phyloP scores from a whole-genome alignment of 352 stramenopile genomes.

The Globisporangium abappressorium region DNA sequence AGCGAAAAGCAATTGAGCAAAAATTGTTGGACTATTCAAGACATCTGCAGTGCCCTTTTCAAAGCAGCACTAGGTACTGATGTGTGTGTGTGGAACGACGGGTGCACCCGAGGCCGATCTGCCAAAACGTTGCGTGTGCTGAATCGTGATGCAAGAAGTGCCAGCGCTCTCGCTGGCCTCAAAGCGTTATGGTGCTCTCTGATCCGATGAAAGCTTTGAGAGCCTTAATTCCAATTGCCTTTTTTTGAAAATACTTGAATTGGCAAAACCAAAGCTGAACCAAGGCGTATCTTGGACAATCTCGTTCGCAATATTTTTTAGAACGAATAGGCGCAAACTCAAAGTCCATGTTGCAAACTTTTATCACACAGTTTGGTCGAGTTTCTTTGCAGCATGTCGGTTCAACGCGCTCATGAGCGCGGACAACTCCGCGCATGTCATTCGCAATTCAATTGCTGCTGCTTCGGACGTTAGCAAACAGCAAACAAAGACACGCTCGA shows the following conservation, averaged over 20 bases:
- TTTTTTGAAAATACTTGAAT: background rate
- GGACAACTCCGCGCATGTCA: background rate
- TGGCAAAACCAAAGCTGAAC: background rate
- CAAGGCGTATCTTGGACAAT: background rate
- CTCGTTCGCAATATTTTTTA: background rate
- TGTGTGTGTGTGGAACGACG: no score
- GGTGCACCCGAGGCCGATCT: background rate
- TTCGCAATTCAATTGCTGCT: background rate
- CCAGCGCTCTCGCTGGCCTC: background rate
- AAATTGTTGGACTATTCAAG: no score
- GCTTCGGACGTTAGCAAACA: background rate
- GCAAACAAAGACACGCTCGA: background rate
- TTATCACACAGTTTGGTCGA: background rate
- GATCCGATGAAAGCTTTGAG: background rate
- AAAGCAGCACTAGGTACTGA: no score
- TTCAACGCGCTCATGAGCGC: background rate
- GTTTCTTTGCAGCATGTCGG: constrained; percentile 2
- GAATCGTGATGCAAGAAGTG: background rate
- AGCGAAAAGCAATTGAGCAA: no score
- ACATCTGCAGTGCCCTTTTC: no score
- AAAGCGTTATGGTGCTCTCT: background rate
- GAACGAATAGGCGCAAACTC: background rate
- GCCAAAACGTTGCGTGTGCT: background rate
- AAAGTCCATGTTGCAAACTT: background rate
- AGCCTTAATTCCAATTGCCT: no score